Evolutionary conservation across 1,284 basidiomycete genomes (phyloP), one percentile per base, ranked within the genome.

Genomic region (Golubevia sp.): DNA sequence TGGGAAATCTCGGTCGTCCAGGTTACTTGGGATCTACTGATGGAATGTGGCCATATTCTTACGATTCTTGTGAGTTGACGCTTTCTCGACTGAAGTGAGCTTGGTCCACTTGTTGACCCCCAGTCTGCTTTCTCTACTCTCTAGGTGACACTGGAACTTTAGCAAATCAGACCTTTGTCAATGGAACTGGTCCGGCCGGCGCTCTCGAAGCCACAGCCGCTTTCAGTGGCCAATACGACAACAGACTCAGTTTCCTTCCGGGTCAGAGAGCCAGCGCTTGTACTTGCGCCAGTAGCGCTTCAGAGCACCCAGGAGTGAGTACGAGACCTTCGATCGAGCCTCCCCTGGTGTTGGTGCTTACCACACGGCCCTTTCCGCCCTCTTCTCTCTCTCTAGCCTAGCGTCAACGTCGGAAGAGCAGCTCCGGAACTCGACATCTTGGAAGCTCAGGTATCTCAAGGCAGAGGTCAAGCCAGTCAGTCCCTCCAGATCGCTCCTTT

Each of bases 41-140:
- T 51, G 74, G 80, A 8, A 70, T 76, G 51, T 83, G 79, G 82
- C 85, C 83, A n/a, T 85, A 85, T 77, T 79, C 80, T 44, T 85
- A 84, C 64, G 76, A 79, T 52, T 66, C 77, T 2, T 84, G 83
- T 64, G 77, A 84, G 48, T 49, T 23, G 48, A 18, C 20, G 48
- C 48, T 23, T 49, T 49, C 48, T 49, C 48, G 48, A 18, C 48
- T 49, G 18, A 49, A 23, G 18, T 49, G 18, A 49, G 18, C 18
- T 49, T 23, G 48, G 20, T 49, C 48, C 18, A 49, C 48, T 49
- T 18, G 48, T 49, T 23, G 20, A 49, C 18, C 20, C 20, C 48
- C 48, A 18, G 18, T 44, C 38, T 44, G 11, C 18, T 44, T 38
- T 44, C 18, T 44, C n/a, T n/a, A 15, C 51, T 53, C n/a, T n/a